Evolutionary conservation across 2,329 filamentous ascomycete genomes (phyloP).

Genomic region (Penicillium sp.): DNA sequence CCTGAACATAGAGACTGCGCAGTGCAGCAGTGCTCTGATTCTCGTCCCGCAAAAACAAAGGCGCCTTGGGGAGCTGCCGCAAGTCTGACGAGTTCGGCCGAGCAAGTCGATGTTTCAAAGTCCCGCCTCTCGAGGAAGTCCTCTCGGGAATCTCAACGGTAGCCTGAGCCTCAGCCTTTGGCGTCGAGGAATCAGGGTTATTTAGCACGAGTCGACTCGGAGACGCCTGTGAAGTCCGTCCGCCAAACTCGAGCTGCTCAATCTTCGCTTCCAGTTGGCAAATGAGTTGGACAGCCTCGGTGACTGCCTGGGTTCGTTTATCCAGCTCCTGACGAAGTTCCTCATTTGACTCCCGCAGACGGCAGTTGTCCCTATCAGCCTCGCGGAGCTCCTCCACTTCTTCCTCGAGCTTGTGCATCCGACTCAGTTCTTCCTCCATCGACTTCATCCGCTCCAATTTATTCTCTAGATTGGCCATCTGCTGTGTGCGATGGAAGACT

Average conservation of each 20-base stretch:
- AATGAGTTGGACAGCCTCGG: slow-evolving; percentile 43
- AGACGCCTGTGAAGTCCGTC: slow-evolving; percentile 22
- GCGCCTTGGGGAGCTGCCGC: slow-evolving; percentile 32
- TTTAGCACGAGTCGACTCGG: slow-evolving; percentile 27
- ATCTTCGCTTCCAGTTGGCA: slow-evolving; percentile 42
- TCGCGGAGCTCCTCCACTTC: slow-evolving; percentile 38
- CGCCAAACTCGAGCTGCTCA: slow-evolving; percentile 29
- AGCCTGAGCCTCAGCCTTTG: slow-evolving; percentile 20
- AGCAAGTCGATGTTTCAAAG: slow-evolving; percentile 10
- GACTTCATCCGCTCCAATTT: slow-evolving; percentile 37
- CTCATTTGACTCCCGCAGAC: slow-evolving; percentile 37
- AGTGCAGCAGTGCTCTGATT: slow-evolving; percentile 37
- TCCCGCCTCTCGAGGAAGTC: slow-evolving; percentile 34
- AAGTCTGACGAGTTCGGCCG: slow-evolving; percentile 21
- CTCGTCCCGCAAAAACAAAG: slow-evolving; percentile 39
- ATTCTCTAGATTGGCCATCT: slow-evolving; percentile 34
- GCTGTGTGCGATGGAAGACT: slow-evolving; percentile 39
- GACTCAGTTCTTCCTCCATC: slow-evolving; percentile 35
- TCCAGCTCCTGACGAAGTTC: slow-evolving; percentile 37
- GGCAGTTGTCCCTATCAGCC: slow-evolving; percentile 35
- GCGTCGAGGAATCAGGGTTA: slow-evolving; percentile 26
- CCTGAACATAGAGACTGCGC: slow-evolving; percentile 37
- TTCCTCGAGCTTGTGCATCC: slow-evolving; percentile 35
- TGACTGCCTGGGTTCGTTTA: slow-evolving; percentile 40
- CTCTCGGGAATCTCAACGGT: slow-evolving; percentile 38